Conservation (phyloP, 139 green algal genomes). For the Coelastrella sp. region DNA sequence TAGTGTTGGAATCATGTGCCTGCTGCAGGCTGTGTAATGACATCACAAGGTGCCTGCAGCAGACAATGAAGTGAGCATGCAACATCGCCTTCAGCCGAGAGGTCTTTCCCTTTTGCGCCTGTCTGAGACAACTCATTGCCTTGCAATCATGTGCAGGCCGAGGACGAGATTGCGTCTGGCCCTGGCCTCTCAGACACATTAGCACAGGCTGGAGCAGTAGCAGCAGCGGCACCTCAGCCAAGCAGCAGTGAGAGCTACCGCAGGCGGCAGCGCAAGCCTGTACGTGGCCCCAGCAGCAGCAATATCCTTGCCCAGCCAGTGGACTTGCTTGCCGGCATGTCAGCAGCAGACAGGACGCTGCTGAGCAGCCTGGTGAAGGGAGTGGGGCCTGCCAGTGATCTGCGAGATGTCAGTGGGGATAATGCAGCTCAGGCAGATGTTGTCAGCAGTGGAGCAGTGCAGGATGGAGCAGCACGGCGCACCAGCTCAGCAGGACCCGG, state of each 20-base stretch:
- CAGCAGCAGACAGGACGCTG: not conserved
- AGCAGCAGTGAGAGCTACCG: constrained; percentile 44
- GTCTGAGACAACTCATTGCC: too few relatives aligned
- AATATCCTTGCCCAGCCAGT: constrained; percentile 2
- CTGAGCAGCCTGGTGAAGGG: constrained; percentile 18
- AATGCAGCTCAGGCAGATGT: constrained; percentile 36
- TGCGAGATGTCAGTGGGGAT: constrained; percentile 33
- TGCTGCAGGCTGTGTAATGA: too few relatives aligned
- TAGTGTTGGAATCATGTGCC: too few relatives aligned
- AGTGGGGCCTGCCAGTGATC: not conserved
- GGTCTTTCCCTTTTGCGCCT: too few relatives aligned
- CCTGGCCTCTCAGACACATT: constrained; percentile 21
- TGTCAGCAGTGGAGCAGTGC: constrained; percentile 36
- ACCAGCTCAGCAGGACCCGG: not conserved
- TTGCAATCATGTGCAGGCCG: constrained; percentile 22
- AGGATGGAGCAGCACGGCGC: not conserved
- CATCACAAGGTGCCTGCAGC: too few relatives aligned
- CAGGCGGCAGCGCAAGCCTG: constrained; percentile 42
- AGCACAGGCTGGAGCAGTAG: constrained; percentile 7
- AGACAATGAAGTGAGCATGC: too few relatives aligned
- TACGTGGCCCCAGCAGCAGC: constrained; percentile 48
- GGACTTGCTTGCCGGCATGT: not conserved
- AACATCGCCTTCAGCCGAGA: too few relatives aligned
- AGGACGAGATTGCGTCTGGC: constrained; percentile 62
- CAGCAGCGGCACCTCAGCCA: not conserved